Conservation (phyloP, 768 basidiomycete genomes). For the Boletellus ananiceps region DNA sequence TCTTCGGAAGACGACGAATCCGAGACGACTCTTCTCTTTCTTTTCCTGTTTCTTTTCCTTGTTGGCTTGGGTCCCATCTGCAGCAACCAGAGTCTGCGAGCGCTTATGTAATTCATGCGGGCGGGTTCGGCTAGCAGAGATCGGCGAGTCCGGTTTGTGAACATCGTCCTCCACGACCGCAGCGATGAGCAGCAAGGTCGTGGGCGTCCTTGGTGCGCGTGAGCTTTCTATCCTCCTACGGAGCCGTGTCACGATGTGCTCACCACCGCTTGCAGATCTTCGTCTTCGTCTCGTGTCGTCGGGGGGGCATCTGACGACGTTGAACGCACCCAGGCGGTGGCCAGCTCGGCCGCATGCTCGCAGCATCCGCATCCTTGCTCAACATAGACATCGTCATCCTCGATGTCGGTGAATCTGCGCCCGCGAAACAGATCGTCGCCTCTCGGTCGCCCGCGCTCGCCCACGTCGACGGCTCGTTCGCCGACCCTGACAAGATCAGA, state of each 20-base stretch:
- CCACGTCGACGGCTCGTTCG: conserved; percentile 89
- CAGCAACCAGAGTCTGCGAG: too few species aligned
- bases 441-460: conserved; percentile 42
- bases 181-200: conserved; percentile 24
- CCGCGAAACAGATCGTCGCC: conserved; percentile 84
- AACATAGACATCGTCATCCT: conserved; percentile 82
- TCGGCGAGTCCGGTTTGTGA: background rate
- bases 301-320: conserved; percentile 2
- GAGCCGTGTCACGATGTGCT: background rate
- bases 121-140: background rate
- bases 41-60: conserved; percentile 49
- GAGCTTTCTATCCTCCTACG: conserved; percentile 1
- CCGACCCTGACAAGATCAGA: conserved; percentile 71
- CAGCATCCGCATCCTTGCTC: conserved; percentile 81
- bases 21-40: conserved; percentile 48
- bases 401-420: conserved; percentile 72
- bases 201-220: conserved; percentile 31
- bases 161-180: background rate
- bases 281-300: background rate
- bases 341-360: conserved; percentile 96
- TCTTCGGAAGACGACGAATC: conserved; percentile 41
- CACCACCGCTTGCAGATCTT: conserved; percentile 11
- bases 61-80: conserved; percentile 27
- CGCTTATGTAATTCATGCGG: background rate
- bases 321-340: conserved; percentile 67